Conservation (phyloP, 257 asterid species). For the Nicotiana paniculata region DNA sequence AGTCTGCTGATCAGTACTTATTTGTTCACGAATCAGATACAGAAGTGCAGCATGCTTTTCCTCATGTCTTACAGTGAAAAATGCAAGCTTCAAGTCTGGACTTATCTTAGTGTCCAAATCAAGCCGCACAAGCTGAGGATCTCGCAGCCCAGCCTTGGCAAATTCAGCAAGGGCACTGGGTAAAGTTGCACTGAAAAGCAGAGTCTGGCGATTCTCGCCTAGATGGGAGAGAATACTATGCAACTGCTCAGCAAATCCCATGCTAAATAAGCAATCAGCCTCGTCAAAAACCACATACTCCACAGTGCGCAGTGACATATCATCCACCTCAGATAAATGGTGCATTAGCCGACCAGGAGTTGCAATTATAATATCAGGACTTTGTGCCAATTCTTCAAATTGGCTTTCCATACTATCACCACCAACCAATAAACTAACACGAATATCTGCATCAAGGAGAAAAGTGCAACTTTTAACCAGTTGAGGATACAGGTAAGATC, state of each 20-base stretch:
- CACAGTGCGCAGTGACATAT: conserved; percentile 83
- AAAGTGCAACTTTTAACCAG: background rate
- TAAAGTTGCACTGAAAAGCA: conserved; percentile 90
- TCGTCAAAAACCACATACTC: conserved; percentile 95
- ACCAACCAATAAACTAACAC: conserved; percentile 83
- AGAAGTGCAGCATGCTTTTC: conserved; percentile 78
- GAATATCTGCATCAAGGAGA: conserved; percentile 53
- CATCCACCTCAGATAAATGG: conserved; percentile 84
- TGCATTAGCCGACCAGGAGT: conserved; percentile 98
- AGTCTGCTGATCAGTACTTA: conserved; percentile 63
- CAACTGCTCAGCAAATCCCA: conserved; percentile 92
- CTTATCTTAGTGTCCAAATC: conserved; percentile 93
- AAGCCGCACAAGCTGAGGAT: conserved; percentile 86
- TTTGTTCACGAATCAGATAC: conserved; percentile 75
- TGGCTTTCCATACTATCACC: conserved; percentile 99
- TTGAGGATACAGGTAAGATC: background rate
- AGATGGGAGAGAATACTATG: conserved; percentile 61
- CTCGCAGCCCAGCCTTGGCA: conserved; percentile 95
- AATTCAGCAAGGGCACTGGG: conserved; percentile 97
- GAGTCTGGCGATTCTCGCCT: conserved; percentile 84
- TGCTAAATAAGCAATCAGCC: conserved; percentile 93
- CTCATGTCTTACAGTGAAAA: conserved; percentile 83
- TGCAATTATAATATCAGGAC: conserved; percentile 84
- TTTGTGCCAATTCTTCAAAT: conserved; percentile 90
- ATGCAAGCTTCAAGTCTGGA: conserved; percentile 70